Percentiles rank a stretch among this genome's conserved stretches.
Conservation (phyloP, 306 rosid species). For the Castanea mollissima region DNA sequence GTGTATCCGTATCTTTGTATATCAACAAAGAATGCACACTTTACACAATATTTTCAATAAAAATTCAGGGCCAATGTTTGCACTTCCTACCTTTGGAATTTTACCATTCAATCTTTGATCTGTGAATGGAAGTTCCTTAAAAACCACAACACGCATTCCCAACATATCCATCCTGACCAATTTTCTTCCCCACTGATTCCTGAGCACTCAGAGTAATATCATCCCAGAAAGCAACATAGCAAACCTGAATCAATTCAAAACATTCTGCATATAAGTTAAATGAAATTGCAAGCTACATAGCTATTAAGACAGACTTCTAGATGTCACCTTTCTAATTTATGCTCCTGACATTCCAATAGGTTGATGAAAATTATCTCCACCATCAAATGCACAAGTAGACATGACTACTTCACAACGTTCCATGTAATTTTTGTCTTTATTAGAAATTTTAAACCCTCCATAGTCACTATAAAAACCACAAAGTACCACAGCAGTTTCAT, state of each 20-base stretch:
- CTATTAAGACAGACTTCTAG: constrained; percentile 10
- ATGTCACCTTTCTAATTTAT: constrained; percentile 2
- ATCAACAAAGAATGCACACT: not conserved
- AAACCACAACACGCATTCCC: constrained; percentile 81
- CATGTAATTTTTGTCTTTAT: constrained; percentile 29
- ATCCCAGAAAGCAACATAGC: constrained; percentile 79
- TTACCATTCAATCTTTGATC: constrained; percentile 92
- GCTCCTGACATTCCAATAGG: not conserved
- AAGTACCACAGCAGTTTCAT: constrained; percentile 50
- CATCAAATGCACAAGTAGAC: constrained; percentile 92
- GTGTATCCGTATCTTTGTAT: too few relatives aligned
- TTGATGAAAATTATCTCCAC: constrained; percentile 49
- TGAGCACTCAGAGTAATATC: constrained; percentile 50
- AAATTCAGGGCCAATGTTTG: not conserved
- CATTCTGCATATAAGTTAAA: not conserved
- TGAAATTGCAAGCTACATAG: not conserved
- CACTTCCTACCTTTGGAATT: constrained; percentile 58
- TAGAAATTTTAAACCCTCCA: not conserved
- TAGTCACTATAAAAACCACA: constrained; percentile 64
- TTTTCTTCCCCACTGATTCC: constrained; percentile 51
- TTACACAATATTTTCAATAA: not conserved
- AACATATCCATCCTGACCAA: constrained; percentile 63
- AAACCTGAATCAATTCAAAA: constrained; percentile 54
- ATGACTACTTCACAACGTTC: constrained; percentile 64
- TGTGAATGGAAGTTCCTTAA: constrained; percentile 79